Conservation (phyloP, 371 early-diverging fungal species). For the Saksenaea vasiformis region DNA sequence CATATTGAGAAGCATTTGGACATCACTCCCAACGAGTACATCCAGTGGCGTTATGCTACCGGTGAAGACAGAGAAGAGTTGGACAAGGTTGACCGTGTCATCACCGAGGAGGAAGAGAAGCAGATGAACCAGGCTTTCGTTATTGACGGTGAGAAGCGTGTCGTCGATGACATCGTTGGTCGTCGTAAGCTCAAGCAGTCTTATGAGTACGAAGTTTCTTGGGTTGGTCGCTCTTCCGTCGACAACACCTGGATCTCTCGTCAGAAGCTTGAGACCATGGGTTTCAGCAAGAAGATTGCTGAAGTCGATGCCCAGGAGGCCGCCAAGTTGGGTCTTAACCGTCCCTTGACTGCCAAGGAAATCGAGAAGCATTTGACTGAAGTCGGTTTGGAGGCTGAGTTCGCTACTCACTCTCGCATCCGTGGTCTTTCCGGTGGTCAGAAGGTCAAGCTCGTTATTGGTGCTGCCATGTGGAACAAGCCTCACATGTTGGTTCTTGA, state of each 20-base stretch:
- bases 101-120: slow-evolving; percentile 64
- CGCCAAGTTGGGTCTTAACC: slow-evolving; percentile 62
- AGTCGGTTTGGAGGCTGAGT: slow-evolving; percentile 70
- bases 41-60: slow-evolving; percentile 71
- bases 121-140: slow-evolving; percentile 64
- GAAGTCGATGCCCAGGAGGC: slow-evolving; percentile 69
- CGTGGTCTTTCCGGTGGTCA: slow-evolving; percentile 90
- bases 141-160: slow-evolving; percentile 65
- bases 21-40: slow-evolving; percentile 68
- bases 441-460: slow-evolving; percentile 88
- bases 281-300: slow-evolving; percentile 68
- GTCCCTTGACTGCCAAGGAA: slow-evolving; percentile 65
- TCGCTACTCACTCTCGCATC: slow-evolving; percentile 81
- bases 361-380: slow-evolving; percentile 72
- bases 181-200: slow-evolving; percentile 73
- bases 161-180: slow-evolving; percentile 59
- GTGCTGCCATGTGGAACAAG: slow-evolving; percentile 82
- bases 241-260: slow-evolving; percentile 75
- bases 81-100: slow-evolving; percentile 63
- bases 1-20: slow-evolving; percentile 73
- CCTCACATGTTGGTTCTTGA: slow-evolving; percentile 89
- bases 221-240: slow-evolving; percentile 58
- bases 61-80: slow-evolving; percentile 72
- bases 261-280: slow-evolving; percentile 69
- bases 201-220: slow-evolving; percentile 68